Evolutionary conservation across 75 land plant species (phyloP).

Genomic region (Picea glauca): DNA sequence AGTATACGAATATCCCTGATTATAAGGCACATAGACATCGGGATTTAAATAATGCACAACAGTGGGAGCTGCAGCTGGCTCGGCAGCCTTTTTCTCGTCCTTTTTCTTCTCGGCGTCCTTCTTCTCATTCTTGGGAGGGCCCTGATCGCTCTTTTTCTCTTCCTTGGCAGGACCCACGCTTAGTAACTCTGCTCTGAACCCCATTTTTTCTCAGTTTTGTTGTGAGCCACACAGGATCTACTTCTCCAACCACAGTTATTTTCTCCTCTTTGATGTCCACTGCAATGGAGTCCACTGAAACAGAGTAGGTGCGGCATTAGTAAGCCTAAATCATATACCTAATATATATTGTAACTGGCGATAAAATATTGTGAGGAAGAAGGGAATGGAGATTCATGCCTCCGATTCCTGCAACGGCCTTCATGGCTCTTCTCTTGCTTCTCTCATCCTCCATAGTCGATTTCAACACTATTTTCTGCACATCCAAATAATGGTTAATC

Average conservation of each 20-base stretch:
- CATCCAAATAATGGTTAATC: background rate
- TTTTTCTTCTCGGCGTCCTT: no score
- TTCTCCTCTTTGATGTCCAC: slow-evolving; percentile 52
- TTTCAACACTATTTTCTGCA: background rate
- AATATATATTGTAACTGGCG: no score
- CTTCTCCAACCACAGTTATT: slow-evolving; percentile 47
- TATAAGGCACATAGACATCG: no score
- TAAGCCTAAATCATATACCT: no score
- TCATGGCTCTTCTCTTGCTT: slow-evolving; percentile 4
- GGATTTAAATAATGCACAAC: no score
- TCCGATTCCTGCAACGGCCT: background rate
- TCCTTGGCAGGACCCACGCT: slow-evolving; percentile 44
- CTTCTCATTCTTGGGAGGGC: no score
- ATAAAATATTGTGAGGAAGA: no score
- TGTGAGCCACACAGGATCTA: slow-evolving; percentile 41
- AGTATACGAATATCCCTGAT: no score
- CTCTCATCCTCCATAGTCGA: background rate
- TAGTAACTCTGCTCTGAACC: slow-evolving; percentile 30
- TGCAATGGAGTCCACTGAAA: slow-evolving; percentile 37
- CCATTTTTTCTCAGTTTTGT: slow-evolving; percentile 47
- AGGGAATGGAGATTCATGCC: background rate
- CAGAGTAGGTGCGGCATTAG: background rate
- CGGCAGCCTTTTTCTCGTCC: no score
- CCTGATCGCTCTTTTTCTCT: slow-evolving; percentile 9
- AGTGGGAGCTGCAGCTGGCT: no score